Base-by-base conservation (phyloP, 768 basidiomycete species). In the Cantharellus anzutake region DNA sequence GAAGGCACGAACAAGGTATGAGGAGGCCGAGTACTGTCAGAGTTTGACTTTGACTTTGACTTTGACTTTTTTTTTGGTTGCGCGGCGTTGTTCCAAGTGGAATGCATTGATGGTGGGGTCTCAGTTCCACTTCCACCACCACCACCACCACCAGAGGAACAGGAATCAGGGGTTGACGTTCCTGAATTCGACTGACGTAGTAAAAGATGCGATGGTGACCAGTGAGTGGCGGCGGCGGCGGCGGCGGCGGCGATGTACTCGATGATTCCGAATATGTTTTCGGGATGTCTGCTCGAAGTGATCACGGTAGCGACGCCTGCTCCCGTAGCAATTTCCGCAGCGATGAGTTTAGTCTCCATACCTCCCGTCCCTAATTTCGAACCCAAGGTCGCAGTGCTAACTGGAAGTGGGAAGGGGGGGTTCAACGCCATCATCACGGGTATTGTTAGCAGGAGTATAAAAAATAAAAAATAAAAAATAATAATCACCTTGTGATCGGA, bases 331-430 rank as follows among this genome's bases (percentile, higher is more conserved):
- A 99, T 90, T 67, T 99, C 96, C 0, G 96, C 94, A 0, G 96
- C 96, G 64, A 98, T 96, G 65, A 98, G 80, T 68, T 98, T 99
- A 2, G 96, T 99, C 71, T 96, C 92, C 96, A 98, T 98, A 2
- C 96, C 96, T 0, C 96, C 96, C 1, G 96, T 98, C n/a, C 96
- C 96, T 5, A 99, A 77, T 64, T 80, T 88, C 1, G 90, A 93
- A 0, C 96, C 96, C 0, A 94, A 76, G 0, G 96, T 96, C 2
- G 81, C 80, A 0, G 90, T 96, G 70, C 88, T 93, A 4, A 99
- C 96, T 94, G 66, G 35, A 53, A 37, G 20, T 29, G 20, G 20
- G 20, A 29, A 29, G 20, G 20, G 20, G 20, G 20, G 20, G 20
- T 29, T 29, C 20, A 29, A 29, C 20, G 20, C 20, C 20, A 48